Base-by-base conservation (phyloP, 2,329 filamentous ascomycete species). In the Rugonectria rugulosa region DNA sequence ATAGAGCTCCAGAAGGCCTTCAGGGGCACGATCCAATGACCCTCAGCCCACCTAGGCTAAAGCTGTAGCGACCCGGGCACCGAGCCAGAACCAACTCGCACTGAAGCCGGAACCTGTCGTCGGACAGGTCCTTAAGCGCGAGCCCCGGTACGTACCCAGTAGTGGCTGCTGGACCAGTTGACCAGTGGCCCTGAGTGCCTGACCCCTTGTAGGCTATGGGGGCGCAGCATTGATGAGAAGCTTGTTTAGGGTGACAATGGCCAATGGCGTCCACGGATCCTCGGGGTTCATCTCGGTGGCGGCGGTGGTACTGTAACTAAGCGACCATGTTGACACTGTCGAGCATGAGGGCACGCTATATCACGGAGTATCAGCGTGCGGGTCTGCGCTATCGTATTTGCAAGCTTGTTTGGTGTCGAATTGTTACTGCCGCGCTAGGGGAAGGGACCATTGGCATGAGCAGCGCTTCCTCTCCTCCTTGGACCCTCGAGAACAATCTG, bases 141-240 rank as follows among this genome's bases (percentile, higher is more conserved):
- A 17, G n/a, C n/a, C n/a, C n/a, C 29, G 15, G 45, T 44, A 44
- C 38, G 32, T 40, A 48, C 46, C 40, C 17, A n/a, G n/a, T 11
- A 31, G 40, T 34, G 14, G 40, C 27, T 23, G 17, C 40, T 42
- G 26, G 38, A 27, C 37, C 36, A 43, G 43, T 44, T 53, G 37
- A 40, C 14, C 4, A 3, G 23, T 17, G 5, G 7, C 4, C 26
- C 24, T 32, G 29, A 36, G 36, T 19, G 44, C 21, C 23, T 41
- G 7, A 24, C 42, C 57, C 54, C 37, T 40, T 40, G 38, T 34
- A 32, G 42, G 53, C 14, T 14, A 21, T 20, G 19, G 57, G 45
- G 65, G 65, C 65, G 65, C 65, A 67, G 65, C 56, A 61, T 42
- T 41, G 59, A 38, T 59, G 44, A 62, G 60, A 68, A 67, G 65